Evolutionary conservation across 495 filamentous ascomycete species (phyloP).

Genomic region (Xylaria flabelliformis): DNA sequence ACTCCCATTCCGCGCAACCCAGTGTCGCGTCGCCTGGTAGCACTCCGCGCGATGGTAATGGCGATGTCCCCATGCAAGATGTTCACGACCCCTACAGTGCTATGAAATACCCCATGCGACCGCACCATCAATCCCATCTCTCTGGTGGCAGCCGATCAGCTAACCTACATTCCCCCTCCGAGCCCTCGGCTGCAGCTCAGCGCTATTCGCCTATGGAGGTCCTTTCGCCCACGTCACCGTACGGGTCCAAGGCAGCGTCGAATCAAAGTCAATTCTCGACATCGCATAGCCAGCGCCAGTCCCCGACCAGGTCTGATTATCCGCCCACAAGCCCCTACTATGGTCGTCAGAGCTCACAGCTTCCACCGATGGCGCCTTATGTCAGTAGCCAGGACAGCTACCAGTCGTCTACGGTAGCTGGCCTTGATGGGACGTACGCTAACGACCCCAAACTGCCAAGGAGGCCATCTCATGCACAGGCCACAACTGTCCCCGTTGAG

Average conservation of each 20-base stretch:
- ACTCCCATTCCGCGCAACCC: conserved; percentile 61
- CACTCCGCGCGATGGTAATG: conserved; percentile 76
- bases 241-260: conserved; percentile 47
- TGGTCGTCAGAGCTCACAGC: conserved; percentile 57
- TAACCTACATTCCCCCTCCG: conserved; percentile 66
- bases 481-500: conserved; percentile 54
- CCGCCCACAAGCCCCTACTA: conserved; percentile 58
- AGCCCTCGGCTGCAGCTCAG: conserved; percentile 83
- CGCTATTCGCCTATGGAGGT: conserved; percentile 96
- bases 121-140: conserved; percentile 66
- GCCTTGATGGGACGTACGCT: conserved; percentile 74
- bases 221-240: conserved; percentile 63
- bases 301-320: conserved; percentile 57
- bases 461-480: conserved; percentile 54
- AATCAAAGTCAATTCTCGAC: conserved; percentile 50
- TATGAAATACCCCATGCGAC: conserved; percentile 79
- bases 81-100: conserved; percentile 80
- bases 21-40: conserved; percentile 69
- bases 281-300: conserved; percentile 53
- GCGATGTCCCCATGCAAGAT: conserved; percentile 91
- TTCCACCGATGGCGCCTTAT: conserved; percentile 75
- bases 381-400: conserved; percentile 67
- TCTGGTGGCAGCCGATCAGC: conserved; percentile 50
- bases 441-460: conserved; percentile 78
- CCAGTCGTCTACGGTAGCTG: conserved; percentile 69